Base-by-base conservation (phyloP, 1,284 basidiomycete species). In the Ustanciosporium gigantosporum region DNA sequence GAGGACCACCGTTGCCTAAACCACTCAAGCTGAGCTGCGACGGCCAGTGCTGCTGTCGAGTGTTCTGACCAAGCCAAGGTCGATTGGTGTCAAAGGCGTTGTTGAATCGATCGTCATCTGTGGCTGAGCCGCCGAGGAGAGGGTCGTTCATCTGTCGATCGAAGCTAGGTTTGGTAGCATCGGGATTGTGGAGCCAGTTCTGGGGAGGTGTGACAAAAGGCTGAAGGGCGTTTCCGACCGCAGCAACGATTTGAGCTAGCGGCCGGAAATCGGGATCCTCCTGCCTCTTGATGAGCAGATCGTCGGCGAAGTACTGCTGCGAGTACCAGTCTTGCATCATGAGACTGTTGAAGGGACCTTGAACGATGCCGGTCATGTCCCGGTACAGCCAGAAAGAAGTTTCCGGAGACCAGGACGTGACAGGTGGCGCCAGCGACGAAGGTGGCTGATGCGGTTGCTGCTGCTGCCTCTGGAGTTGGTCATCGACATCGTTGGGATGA, bases 311-410 rank as follows among this genome's bases (percentile, higher is more conserved):
- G 81, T 95, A 98, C 14, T 88, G 88, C 73, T 88, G 89, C 46
- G 90, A 86, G 78, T 87, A 89, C 94, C 94, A 97, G 68, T 90
- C 90, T 80, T 97, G 92, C 94, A 98, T 97, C 53, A 89, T 78
- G 58, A 87, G 85, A 21, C 89, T 91, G 32, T 84, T 83, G 82
- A 97, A 98, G 2, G 94, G 94, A 86, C 91, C 92, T 84, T 96
- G 92, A 37, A 93, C 81, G 61, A 88, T 85, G 24, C 91, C 91
- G 57, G 87, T 85, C 14, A 90, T 91, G 78, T 96, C 92, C 43
- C 91, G 84, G 79, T 96, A 96, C 27, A 86, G 88, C 92, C 92
- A 96, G 72, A 90, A 86, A 31, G 92, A 79, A 46, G 81, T 82
- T 19, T 84, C 83, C n/a, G 86, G 81, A 78, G 68, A 68, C 73